These are phyloP conservation scores for Fusarium setosum DNA, from an alignment of 2,329 filamentous ascomycete species.

Conservation along the genomic window DNA sequence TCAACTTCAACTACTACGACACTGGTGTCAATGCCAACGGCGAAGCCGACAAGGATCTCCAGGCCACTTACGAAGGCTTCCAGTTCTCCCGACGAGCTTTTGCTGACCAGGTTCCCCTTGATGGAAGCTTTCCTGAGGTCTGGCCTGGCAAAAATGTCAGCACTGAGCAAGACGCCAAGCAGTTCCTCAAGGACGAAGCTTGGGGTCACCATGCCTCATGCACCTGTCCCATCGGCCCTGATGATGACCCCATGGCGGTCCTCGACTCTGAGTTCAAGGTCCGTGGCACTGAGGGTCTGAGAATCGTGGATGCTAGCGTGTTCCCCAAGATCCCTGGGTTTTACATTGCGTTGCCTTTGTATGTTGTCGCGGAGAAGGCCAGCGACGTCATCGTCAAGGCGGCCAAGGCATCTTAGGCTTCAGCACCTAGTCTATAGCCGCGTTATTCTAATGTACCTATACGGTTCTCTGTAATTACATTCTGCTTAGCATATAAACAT, in stretches of 20 bases:
- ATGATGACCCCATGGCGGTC: conserved; percentile 52
- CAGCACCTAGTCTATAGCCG: no score
- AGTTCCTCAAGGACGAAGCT: conserved; percentile 44
- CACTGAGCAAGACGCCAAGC: conserved; percentile 44
- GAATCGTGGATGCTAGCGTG: conserved; percentile 71
- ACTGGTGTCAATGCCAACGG: conserved; percentile 59
- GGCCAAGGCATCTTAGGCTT: conserved; percentile 2
- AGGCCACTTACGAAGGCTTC: conserved; percentile 68
- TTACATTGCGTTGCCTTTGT: conserved; percentile 30
- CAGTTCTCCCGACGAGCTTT: conserved; percentile 60
- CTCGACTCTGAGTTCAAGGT: conserved; percentile 66
- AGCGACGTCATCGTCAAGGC: conserved; percentile 47
- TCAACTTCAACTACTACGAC: conserved; percentile 72
- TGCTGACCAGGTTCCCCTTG: conserved; percentile 19
- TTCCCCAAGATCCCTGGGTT: conserved; percentile 51
- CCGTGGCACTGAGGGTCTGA: conserved; percentile 62
- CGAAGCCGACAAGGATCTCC: conserved; percentile 59
- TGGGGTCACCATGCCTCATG: conserved; percentile 50
- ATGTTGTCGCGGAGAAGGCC: conserved; percentile 69
- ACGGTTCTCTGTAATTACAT: background rate
- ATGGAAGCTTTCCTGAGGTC: conserved; percentile 29
- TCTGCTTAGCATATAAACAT: background rate
- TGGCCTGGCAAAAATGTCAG: conserved; percentile 53
- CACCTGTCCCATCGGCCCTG: conserved; percentile 46
- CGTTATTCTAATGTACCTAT: no score